A percentile compares a stretch with the other conserved stretches of the same genome.
Conservation (phyloP, 2,329 filamentous ascomycete genomes). For the Fusarium piperis region DNA sequence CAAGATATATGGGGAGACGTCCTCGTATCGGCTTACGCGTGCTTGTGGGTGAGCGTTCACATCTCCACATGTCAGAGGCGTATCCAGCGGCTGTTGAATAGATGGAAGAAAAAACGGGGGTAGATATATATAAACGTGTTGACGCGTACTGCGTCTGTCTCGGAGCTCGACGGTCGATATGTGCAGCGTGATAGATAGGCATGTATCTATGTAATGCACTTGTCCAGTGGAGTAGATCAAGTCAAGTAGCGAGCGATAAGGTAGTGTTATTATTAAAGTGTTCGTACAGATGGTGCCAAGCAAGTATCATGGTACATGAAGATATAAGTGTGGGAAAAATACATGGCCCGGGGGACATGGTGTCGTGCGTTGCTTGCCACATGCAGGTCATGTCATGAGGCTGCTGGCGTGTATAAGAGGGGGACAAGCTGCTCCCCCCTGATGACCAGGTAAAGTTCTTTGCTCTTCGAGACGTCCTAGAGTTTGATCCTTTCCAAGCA, state of each 20-base stretch:
- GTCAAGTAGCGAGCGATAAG: conserved; percentile 11
- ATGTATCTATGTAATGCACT: neutral
- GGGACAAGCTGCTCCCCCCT: neutral
- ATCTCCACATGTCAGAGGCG: neutral
- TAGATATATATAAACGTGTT: neutral
- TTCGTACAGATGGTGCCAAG: conserved; percentile 22
- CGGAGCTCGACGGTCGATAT: neutral
- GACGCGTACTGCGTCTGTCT: neutral
- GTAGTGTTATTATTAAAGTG: conserved; percentile 31
- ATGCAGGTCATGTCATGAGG: conserved; percentile 2
- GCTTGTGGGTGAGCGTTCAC: neutral
- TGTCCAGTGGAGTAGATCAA: neutral
- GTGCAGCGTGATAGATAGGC: neutral
- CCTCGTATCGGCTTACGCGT: conserved; percentile 42
- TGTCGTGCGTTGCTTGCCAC: conserved; percentile 12
- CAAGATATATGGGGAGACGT: neutral
- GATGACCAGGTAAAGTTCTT: neutral
- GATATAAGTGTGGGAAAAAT: conserved; percentile 28
- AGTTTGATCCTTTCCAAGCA: neutral
- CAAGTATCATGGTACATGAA: conserved; percentile 31
- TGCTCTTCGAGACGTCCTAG: neutral
- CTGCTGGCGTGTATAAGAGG: conserved; percentile 23
- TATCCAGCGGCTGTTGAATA: neutral
- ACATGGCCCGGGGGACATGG: conserved; percentile 30
- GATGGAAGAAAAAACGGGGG: neutral